Conservation (phyloP, 2,329 filamentous ascomycete genomes). For the Colletotrichum nymphaeae region DNA sequence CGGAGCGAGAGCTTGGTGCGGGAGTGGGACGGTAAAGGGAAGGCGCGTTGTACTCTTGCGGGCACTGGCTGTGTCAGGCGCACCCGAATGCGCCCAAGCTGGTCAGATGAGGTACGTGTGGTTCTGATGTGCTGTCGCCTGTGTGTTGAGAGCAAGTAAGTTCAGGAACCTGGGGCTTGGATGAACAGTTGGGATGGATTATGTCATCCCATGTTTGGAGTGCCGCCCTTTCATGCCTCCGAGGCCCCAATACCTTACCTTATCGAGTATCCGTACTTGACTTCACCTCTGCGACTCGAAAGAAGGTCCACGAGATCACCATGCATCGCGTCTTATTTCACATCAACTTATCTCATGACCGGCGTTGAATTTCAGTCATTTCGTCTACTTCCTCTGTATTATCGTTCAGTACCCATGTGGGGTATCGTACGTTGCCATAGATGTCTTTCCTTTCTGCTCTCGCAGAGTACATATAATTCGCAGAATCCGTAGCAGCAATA, state of each 20-base stretch:
- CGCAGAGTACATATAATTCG: no score
- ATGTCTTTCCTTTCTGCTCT: no score
- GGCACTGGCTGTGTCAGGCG: neutral
- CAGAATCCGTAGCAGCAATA: no score
- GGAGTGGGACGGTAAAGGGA: neutral
- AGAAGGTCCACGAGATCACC: no score
- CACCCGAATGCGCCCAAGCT: neutral
- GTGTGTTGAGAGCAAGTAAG: neutral
- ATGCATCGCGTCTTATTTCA: no score
- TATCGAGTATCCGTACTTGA: no score
- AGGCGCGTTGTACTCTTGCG: neutral
- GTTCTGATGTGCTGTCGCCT: neutral
- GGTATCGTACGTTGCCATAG: no score
- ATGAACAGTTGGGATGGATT: constrained; percentile 65
- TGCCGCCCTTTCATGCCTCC: neutral
- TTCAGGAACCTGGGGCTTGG: constrained; percentile 64
- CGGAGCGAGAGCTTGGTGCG: neutral
- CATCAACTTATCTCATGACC: no score
- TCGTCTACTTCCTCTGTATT: no score
- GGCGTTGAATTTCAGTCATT: no score
- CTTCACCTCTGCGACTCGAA: no score
- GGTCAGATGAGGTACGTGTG: neutral
- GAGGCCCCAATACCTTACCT: neutral
- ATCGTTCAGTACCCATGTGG: no score
- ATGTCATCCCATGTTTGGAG: neutral